Evolutionary conservation across 1,284 basidiomycete genomes (phyloP), one percentile per base, ranked within the genome.

Genomic region (Sparassis latifolia): DNA sequence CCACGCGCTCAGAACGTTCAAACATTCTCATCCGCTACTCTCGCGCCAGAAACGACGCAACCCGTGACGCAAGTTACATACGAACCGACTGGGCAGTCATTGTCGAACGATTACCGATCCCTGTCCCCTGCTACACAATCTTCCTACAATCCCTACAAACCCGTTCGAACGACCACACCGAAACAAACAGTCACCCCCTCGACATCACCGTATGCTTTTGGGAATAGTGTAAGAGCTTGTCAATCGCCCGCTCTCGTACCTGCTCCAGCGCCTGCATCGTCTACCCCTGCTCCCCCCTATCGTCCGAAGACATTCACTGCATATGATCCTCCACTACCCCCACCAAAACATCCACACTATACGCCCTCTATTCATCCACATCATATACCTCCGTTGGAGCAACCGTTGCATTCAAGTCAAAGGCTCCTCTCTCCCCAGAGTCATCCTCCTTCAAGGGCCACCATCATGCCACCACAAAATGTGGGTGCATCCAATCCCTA

Each of bases 271-370:
- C 55, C 67, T 33, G 62, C 62, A 10, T 62, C 70, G 3, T 67
- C 73, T 33, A 58, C 65, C 10, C 60, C 70, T 4, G 68, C 74
- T 37, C 58, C 66, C 53, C 56, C 66, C 67, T 70, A 78, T 63
- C 66, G 87, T 49, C 84, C 86, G 12, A 85, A 82, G 64, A 69
- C 79, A 27, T 73, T 70, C 27, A 87, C 89, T 59, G 88, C 89
- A 1, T 91, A 90, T 58, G 88, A 91, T 56, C 88, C 88, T 10
- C 88, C 88, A 30, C 76, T 91, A 50, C 82, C 80, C 27, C 71
- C 77, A 4, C 70, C 74, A 20, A 80, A 76, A 59, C 67, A 72
- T 10, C 66, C 67, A 31, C 73, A 74, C 45, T 72, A 74, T 48
- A 62, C 61, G 12, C 61, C 62, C 37, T 58, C 67, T n/a, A 51